Conservation (phyloP, 2,329 filamentous ascomycete genomes). For the Calonectria crousiana region DNA sequence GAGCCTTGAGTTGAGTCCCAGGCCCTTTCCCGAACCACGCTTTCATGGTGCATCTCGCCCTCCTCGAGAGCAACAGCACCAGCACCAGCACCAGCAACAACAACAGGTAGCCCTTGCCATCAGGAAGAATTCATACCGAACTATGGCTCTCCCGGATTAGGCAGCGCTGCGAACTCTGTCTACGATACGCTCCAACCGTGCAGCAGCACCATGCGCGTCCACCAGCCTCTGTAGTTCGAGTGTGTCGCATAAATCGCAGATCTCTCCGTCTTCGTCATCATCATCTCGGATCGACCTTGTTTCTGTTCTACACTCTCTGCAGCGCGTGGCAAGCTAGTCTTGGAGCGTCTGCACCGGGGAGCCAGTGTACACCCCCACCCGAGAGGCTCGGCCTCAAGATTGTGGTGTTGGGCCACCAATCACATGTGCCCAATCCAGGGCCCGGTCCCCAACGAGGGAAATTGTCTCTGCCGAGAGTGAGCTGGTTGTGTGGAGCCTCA, state of each 20-base stretch:
- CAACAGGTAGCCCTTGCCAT: background rate
- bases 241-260: conserved; percentile 3
- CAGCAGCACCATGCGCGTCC: background rate
- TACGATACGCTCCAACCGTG: background rate
- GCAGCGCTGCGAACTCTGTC: background rate
- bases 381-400: conserved; percentile 25
- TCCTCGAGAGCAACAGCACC: background rate
- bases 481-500: conserved; percentile 12
- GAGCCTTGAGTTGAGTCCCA: background rate
- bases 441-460: conserved; percentile 40
- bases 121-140: background rate
- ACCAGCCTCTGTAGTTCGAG: background rate
- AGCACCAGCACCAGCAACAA: background rate
- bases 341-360: conserved; percentile 1
- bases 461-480: conserved; percentile 38
- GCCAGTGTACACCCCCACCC: conserved; percentile 22
- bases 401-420: conserved; percentile 33
- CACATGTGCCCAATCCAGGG: background rate
- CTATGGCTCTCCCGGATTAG: background rate
- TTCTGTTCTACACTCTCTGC: background rate
- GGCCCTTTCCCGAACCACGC: conserved; percentile 25
- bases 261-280: conserved; percentile 8
- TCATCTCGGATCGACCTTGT: conserved; percentile 5
- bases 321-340: background rate
- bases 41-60: conserved; percentile 3